These are phyloP conservation scores for Venturia nashicola DNA, from an alignment of 2,329 filamentous ascomycete genomes.

Conservation along the genomic window DNA sequence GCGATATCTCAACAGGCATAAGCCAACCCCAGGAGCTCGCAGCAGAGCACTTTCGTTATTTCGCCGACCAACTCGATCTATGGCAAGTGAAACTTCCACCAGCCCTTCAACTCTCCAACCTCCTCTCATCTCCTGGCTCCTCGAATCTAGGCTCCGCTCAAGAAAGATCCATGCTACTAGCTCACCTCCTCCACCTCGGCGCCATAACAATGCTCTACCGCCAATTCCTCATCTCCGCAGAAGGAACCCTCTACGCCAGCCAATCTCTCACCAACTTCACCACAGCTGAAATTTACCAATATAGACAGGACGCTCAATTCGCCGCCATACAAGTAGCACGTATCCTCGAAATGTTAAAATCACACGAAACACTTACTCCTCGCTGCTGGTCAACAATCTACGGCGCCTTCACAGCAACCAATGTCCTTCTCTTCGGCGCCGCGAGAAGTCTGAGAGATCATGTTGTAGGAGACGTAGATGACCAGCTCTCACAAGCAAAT, in stretches of 20 bases:
- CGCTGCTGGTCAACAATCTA: background rate
- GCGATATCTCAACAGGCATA: conserved; percentile 3
- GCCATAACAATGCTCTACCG: conserved; percentile 1
- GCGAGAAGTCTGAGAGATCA: background rate
- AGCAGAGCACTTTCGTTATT: background rate
- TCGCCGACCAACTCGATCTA: background rate
- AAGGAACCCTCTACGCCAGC: background rate
- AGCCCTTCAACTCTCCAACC: background rate
- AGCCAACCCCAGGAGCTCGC: background rate
- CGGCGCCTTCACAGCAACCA: background rate
- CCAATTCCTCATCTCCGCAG: background rate
- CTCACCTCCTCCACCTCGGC: conserved; percentile 2
- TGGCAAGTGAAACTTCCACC: conserved; percentile 2
- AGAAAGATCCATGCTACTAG: background rate
- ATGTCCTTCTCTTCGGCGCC: background rate
- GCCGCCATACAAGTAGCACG: background rate
- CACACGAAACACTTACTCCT: background rate
- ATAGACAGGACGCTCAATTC: background rate
- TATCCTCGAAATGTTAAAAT: background rate
- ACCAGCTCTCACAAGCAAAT: background rate
- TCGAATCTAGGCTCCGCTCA: background rate
- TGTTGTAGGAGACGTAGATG: background rate
- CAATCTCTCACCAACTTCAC: background rate
- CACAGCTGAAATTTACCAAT: background rate
- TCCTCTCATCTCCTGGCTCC: background rate